phyloP scores from a whole-genome alignment of 352 stramenopile species.

The Globisporangium middletonii region DNA sequence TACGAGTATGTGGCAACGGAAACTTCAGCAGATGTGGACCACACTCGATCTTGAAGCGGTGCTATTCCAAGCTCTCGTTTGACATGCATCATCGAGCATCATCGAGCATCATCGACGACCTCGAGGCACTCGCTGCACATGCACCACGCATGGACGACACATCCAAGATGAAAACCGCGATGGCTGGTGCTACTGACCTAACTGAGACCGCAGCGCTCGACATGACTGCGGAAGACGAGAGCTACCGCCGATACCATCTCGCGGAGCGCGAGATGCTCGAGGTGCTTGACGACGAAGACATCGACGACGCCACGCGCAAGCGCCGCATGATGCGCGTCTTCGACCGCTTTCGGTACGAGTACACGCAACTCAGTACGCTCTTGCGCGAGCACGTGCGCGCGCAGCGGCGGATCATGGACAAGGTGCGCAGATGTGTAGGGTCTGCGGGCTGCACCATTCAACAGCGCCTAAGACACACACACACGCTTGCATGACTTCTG shows the following conservation, averaged over 20 bases:
- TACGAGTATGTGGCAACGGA: background rate
- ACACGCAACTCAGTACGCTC: conserved; percentile 45
- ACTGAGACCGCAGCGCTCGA: background rate
- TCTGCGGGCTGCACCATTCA: background rate
- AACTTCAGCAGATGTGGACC: background rate
- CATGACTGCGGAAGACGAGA: conserved; percentile 22
- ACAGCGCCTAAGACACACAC: background rate
- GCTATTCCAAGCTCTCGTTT: background rate
- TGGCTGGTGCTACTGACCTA: no score
- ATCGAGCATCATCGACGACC: background rate
- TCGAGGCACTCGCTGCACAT: background rate
- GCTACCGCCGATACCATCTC: conserved; percentile 27
- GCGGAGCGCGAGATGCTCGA: conserved; percentile 44
- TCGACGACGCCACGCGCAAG: conserved; percentile 49
- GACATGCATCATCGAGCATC: background rate
- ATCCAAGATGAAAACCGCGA: background rate
- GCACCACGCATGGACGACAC: background rate
- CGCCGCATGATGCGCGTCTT: conserved; percentile 58
- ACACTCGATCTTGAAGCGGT: background rate
- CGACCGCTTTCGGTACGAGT: conserved; percentile 59
- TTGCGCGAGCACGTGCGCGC: conserved; percentile 45
- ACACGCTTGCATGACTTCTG: background rate
- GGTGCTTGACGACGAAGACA: conserved; percentile 36
- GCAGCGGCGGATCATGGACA: conserved; percentile 55
- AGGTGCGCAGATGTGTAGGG: conserved; percentile 16